These are phyloP conservation scores for Mycena belliarum DNA, from an alignment of 768 basidiomycete genomes.

Conservation along the genomic window DNA sequence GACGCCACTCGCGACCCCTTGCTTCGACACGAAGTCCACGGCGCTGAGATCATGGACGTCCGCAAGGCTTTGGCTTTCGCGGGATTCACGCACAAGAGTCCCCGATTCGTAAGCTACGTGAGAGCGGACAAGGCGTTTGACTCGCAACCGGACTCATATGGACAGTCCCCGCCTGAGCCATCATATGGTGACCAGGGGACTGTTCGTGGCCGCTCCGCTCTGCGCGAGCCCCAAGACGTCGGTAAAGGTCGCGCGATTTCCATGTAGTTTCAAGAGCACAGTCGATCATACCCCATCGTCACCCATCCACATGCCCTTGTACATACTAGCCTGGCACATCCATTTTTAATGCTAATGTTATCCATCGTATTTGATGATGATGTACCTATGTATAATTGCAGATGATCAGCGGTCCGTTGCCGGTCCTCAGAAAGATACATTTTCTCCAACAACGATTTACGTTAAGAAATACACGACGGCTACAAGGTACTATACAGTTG, in stretches of 20 bases:
- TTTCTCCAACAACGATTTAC: neutral
- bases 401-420: too few species aligned
- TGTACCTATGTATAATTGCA: neutral
- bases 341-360: slow-evolving; percentile 14
- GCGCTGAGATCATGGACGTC: slow-evolving; percentile 83
- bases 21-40: slow-evolving; percentile 82
- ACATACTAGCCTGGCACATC: neutral
- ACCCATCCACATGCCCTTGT: neutral
- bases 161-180: slow-evolving; percentile 29
- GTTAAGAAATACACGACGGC: slow-evolving; percentile 4
- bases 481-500: slow-evolving; percentile 6
- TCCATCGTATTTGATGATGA: neutral
- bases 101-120: slow-evolving; percentile 74
- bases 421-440: neutral
- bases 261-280: slow-evolving; percentile 49
- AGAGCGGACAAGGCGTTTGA: slow-evolving; percentile 75
- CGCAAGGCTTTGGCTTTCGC: slow-evolving; percentile 91
- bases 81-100: slow-evolving; percentile 89
- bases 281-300: slow-evolving; percentile 10
- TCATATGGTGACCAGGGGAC: slow-evolving; percentile 40
- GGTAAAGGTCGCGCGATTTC: slow-evolving; percentile 83
- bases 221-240: slow-evolving; percentile 61
- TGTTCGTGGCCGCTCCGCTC: slow-evolving; percentile 63
- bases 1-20: slow-evolving; percentile 90
- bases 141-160: slow-evolving; percentile 51